Percentiles rank a stretch among this genome's conserved stretches.
phyloP scores from a whole-genome alignment of 1,284 basidiomycete species.

The Ceratobasidium sp. region DNA sequence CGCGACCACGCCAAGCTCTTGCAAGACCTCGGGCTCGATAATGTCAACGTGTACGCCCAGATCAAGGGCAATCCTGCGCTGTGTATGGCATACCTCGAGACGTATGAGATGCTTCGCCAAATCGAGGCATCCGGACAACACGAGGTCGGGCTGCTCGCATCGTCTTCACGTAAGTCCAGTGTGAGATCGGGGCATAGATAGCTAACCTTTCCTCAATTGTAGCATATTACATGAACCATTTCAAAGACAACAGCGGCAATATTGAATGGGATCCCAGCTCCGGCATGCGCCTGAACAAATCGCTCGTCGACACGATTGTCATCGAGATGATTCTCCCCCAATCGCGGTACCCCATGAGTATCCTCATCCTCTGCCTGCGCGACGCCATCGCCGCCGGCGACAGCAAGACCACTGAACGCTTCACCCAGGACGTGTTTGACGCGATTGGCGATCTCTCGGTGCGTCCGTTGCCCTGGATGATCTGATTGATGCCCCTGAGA shows the following conservation, averaged over 20 bases:
- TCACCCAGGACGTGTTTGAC: conserved; percentile 47
- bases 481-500: conserved; percentile 13
- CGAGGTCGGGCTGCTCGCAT: conserved; percentile 41
- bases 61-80: conserved; percentile 32
- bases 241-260: conserved; percentile 27
- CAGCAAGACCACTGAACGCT: conserved; percentile 41
- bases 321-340: conserved; percentile 49
- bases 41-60: conserved; percentile 35
- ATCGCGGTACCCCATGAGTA: conserved; percentile 45
- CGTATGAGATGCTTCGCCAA: conserved; percentile 36
- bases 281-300: conserved; percentile 46
- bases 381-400: conserved; percentile 45
- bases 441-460: conserved; percentile 49
- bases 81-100: conserved; percentile 31
- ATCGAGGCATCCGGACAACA: conserved; percentile 44
- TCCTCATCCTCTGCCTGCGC: conserved; percentile 45
- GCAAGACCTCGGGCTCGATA: conserved; percentile 43
- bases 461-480: conserved; percentile 18
- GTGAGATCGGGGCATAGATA: not conserved
- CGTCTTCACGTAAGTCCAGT: conserved; percentile 23
- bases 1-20: conserved; percentile 45
- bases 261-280: conserved; percentile 32
- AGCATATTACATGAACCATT: conserved; percentile 41
- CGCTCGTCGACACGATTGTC: conserved; percentile 48
- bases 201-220: not conserved